Conservation (phyloP, 768 basidiomycete species). For the Sistotremastrum niveocremeum region DNA sequence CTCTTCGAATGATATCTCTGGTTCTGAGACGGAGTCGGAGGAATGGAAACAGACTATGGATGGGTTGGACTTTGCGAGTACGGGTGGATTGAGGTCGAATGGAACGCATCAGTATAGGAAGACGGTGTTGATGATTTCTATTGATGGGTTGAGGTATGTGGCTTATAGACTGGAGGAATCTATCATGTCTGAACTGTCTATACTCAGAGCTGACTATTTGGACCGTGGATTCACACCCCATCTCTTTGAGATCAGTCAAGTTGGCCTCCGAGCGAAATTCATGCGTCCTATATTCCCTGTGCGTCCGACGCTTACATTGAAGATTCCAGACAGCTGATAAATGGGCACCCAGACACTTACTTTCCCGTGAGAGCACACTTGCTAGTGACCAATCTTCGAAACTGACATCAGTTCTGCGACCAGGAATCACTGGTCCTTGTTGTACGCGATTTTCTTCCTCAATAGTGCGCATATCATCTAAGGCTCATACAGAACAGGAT, state of each 20-base stretch:
- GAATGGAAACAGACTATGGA: too few relatives aligned
- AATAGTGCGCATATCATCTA: background rate
- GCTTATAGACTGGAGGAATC: background rate
- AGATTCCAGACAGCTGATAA: constrained; percentile 4
- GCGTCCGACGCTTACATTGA: constrained; percentile 13
- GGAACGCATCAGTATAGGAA: constrained; percentile 74
- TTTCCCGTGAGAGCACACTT: constrained; percentile 53
- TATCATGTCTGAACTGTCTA: background rate
- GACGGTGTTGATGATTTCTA: constrained; percentile 74
- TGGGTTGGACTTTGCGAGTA: too few relatives aligned
- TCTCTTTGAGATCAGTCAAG: constrained; percentile 62
- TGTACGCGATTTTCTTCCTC: constrained; percentile 32
- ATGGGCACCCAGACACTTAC: constrained; percentile 51
- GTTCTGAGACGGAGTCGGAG: too few relatives aligned
- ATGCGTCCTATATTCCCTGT: constrained; percentile 85
- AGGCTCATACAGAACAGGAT: constrained; percentile 52
- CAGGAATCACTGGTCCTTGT: constrained; percentile 83
- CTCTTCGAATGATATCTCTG: too few relatives aligned
- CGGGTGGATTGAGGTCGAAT: constrained; percentile 38
- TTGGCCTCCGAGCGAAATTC: constrained; percentile 77
- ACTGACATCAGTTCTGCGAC: background rate
- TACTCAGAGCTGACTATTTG: constrained; percentile 66
- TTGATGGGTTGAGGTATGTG: constrained; percentile 67
- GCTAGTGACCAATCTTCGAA: constrained; percentile 1
- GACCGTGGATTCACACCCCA: constrained; percentile 79